Conservation (phyloP, 2,329 filamentous ascomycete genomes). For the Cadophora luteo-olivacea region DNA sequence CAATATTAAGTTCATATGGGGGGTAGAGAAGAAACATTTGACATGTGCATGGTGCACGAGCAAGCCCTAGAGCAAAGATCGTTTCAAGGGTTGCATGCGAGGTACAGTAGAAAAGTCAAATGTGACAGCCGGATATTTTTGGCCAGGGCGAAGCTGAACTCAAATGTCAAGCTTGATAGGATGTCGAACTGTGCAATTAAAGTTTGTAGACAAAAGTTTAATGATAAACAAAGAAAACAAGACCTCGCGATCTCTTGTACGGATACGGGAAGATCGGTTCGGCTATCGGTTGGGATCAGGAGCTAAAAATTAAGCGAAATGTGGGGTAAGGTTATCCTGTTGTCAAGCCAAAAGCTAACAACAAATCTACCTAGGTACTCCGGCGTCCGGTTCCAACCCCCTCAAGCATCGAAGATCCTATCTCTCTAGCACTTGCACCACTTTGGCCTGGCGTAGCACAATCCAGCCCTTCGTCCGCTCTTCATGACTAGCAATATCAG, state of each 20-base stretch:
- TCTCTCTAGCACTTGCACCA: not conserved
- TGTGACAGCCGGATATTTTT: conserved; percentile 11
- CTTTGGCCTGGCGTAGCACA: not conserved
- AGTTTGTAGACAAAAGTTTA: not conserved
- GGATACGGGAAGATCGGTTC: conserved; percentile 5
- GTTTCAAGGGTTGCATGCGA: conserved; percentile 1
- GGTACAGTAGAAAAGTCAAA: not conserved
- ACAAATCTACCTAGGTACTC: not conserved
- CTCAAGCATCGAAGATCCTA: not conserved
- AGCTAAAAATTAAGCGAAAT: conserved; percentile 18
- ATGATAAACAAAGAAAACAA: conserved; percentile 11
- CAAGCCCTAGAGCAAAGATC: not conserved
- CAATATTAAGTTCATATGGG: too few species aligned
- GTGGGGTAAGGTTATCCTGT: conserved; percentile 14
- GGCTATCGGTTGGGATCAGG: conserved; percentile 1
- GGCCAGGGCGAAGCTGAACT: not conserved
- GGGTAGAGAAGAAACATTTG: not conserved
- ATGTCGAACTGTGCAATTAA: not conserved
- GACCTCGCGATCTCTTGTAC: not conserved
- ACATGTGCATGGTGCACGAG: conserved; percentile 13
- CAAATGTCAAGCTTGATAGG: not conserved
- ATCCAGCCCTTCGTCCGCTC: not conserved
- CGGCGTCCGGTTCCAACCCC: not conserved
- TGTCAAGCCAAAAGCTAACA: not conserved
- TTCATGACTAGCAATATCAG: not conserved